A percentile compares a stretch with the other conserved stretches of the same genome.
phyloP scores from a whole-genome alignment of 176 grass and related monocot genomes.

The Stipa capillata region DNA sequence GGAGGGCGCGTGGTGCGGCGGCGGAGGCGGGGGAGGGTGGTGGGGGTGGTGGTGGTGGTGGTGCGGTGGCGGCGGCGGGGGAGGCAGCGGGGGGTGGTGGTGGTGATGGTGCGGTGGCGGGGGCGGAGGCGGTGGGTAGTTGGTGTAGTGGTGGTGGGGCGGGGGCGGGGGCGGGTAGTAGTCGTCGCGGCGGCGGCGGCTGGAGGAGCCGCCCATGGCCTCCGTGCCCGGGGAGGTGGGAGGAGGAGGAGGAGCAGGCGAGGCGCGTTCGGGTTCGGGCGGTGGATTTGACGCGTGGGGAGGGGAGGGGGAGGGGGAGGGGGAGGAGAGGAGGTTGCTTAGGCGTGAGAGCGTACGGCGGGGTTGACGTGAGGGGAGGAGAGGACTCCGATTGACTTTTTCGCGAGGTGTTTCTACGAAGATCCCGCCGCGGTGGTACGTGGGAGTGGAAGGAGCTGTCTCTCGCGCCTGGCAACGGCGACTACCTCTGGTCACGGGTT shows the following conservation, averaged over 20 bases:
- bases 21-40: neutral
- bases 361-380: neutral
- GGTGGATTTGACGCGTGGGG: too few species aligned
- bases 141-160: neutral
- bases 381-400: conserved; percentile 17
- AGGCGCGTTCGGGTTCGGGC: neutral
- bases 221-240: neutral
- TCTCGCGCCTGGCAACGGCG: too few species aligned
- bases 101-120: neutral
- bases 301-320: too few species aligned
- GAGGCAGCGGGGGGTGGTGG: neutral
- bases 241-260: too few species aligned
- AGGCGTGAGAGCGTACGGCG: neutral
- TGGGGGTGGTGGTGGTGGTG: neutral
- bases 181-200: conserved; percentile 47
- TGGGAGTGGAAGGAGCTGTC: neutral
- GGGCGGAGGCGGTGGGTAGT: neutral
- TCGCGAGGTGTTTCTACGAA: neutral
- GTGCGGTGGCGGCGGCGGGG: neutral
- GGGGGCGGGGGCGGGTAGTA: conserved; percentile 35
- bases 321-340: conserved; percentile 20
- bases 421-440: neutral
- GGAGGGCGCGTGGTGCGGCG: neutral
- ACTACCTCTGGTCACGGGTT: too few species aligned
- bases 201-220: conserved; percentile 47